Base-by-base conservation (phyloP, 352 stramenopile genomes). In the Pythium dissotocum region DNA sequence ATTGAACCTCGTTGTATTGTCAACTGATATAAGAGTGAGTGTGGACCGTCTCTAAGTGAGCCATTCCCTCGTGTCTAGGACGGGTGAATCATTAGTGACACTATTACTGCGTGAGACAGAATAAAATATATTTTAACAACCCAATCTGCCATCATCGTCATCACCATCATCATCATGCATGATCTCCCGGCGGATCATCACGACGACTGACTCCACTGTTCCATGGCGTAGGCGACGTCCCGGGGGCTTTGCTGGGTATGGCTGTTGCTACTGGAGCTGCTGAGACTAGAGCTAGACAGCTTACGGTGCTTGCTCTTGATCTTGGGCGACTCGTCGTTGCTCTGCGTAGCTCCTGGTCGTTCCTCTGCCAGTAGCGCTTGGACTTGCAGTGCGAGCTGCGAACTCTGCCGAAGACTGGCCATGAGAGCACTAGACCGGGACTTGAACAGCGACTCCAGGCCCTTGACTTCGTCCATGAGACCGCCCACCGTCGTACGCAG, bases 401-500 rank as follows among this genome's bases (percentile, higher is more conserved):
- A 58, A 33, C 63, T 59, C 46, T 70, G 63, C 49, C 51, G 24
- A 24, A 70, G 49, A 32, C 63, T 70, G 42, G 63, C 63, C 55
- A 60, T 70, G 44, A 70, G 57, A 10, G 63, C 63, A 40, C 63
- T 70, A 0, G 63, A 70, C n/a, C 63, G 63, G 28, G 63, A 70
- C 30, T 70, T 64, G 35, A 70, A 70, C 21, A 70, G 35, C 32
- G 63, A 57, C 56, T 70, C 56, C 46, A 70, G 63, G 44, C 63
- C 38, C 55, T 70, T 70, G 55, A 70, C 63, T 58, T 70, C 63
- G 48, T 48, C 56, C n/a, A 52, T 52, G 48, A 70, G 63, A 1
- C 63, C 63, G 24, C 52, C 59, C 10, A 70, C 63, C 10, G 63
- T 58, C 13, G 61, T 56, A 9, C 63, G 63, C 7, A 70, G 55